Percentiles rank a stretch among this genome's conserved stretches.
phyloP scores from a whole-genome alignment of 2,329 filamentous ascomycete species.

The Mariannaea sp. region DNA sequence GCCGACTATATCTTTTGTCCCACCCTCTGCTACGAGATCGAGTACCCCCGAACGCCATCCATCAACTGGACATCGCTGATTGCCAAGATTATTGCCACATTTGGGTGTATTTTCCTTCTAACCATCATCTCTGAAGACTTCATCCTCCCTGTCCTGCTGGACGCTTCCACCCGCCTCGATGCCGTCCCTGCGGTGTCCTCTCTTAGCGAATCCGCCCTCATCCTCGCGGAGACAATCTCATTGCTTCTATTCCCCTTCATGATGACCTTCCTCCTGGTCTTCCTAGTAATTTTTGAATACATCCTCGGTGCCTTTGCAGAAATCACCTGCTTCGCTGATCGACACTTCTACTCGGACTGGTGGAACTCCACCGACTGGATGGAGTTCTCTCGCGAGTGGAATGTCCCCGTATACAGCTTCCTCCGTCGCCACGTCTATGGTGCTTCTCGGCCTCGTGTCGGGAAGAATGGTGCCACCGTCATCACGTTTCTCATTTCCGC shows the following conservation, averaged over 20 bases:
- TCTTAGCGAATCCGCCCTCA: conserved; percentile 70
- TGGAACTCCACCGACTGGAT: conserved; percentile 87
- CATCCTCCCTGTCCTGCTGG: conserved; percentile 84
- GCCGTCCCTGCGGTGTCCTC: conserved; percentile 44
- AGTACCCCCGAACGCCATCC: conserved; percentile 81
- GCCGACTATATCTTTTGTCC: conserved; percentile 88
- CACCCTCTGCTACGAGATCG: conserved; percentile 95
- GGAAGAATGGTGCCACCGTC: conserved; percentile 76
- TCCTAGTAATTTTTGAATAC: conserved; percentile 98
- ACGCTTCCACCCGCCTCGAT: conserved; percentile 64
- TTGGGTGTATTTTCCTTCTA: conserved; percentile 94
- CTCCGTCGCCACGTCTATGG: conserved; percentile 93
- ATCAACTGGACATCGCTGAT: conserved; percentile 81
- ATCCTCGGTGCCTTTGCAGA: conserved; percentile 93
- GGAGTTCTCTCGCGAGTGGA: conserved; percentile 96
- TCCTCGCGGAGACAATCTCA: conserved; percentile 87
- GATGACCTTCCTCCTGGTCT: conserved; percentile 92
- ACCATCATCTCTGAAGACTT: conserved; percentile 93
- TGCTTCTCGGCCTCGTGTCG: conserved; percentile 77
- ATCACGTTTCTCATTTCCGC: conserved; percentile 93
- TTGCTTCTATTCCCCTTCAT: conserved; percentile 96
- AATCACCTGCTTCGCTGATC: conserved; percentile 89
- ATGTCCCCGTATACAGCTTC: conserved; percentile 96
- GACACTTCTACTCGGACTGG: conserved; percentile 86
- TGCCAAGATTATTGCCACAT: conserved; percentile 85